phyloP scores from a whole-genome alignment of 805 yeast genomes.

The Ogataea degrootiae region DNA sequence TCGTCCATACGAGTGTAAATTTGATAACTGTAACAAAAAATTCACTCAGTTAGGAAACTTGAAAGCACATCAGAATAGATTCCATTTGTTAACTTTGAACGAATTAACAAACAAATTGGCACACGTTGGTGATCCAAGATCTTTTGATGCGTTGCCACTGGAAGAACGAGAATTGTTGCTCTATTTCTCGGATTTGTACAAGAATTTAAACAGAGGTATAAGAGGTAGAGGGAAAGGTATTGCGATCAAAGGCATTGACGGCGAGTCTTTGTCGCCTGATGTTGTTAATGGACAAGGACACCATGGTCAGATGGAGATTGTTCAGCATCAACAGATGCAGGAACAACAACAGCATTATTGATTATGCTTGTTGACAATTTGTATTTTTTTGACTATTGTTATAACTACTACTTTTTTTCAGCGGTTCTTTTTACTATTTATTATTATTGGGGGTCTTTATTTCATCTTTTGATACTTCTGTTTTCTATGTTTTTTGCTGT shows the following conservation, averaged over 20 bases:
- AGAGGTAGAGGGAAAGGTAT: slow-evolving; percentile 74
- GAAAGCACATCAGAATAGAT: slow-evolving; percentile 90
- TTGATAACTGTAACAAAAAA: slow-evolving; percentile 77
- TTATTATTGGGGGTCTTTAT: no score
- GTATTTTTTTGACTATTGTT: no score
- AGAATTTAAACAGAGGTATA: slow-evolving; percentile 86
- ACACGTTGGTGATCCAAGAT: slow-evolving; percentile 46
- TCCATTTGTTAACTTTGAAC: slow-evolving; percentile 70
- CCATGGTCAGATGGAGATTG: no score
- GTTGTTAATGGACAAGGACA: background rate
- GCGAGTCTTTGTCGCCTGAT: background rate
- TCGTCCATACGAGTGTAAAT: slow-evolving; percentile 73
- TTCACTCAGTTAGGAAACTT: slow-evolving; percentile 91
- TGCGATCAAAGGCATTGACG: slow-evolving; percentile 3
- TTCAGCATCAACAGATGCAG: no score
- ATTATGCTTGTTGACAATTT: no score
- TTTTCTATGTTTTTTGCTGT: no score
- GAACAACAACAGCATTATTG: no score
- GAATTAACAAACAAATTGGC: slow-evolving; percentile 64
- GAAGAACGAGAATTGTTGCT: slow-evolving; percentile 66
- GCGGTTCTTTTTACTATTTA: no score
- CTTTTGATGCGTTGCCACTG: slow-evolving; percentile 43
- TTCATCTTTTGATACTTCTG: no score
- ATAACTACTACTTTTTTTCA: no score
- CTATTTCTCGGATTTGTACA: slow-evolving; percentile 78